phyloP scores from a whole-genome alignment of 495 filamentous ascomycete species.

The Hypomontagnella monticulosa region DNA sequence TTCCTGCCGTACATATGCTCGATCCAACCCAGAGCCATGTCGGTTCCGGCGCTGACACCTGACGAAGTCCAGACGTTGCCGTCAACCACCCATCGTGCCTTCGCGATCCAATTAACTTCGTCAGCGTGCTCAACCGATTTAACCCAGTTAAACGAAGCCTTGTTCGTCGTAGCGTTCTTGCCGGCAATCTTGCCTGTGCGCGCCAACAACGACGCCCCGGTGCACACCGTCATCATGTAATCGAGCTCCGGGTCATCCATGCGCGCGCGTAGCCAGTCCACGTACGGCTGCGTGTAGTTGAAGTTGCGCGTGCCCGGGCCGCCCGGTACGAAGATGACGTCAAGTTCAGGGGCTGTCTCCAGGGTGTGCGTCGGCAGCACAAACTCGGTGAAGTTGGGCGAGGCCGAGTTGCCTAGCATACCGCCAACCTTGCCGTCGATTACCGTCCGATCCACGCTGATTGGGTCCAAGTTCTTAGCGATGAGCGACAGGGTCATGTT shows the following conservation, averaged over 20 bases:
- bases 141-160: slow-evolving; percentile 36
- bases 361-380: slow-evolving; percentile 70
- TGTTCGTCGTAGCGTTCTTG: slow-evolving; percentile 37
- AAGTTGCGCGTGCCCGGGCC: slow-evolving; percentile 59
- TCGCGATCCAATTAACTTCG: slow-evolving; percentile 35
- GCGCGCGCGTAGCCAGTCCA: slow-evolving; percentile 28
- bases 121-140: slow-evolving; percentile 24
- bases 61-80: slow-evolving; percentile 37
- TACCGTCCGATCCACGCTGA: slow-evolving; percentile 43
- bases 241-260: slow-evolving; percentile 25
- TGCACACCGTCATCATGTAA: slow-evolving; percentile 40
- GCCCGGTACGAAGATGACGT: slow-evolving; percentile 70
- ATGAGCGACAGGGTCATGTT: slow-evolving; percentile 60
- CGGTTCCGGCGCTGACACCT: slow-evolving; percentile 40
- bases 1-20: slow-evolving; percentile 33
- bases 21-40: slow-evolving; percentile 36
- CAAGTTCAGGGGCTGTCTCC: slow-evolving; percentile 55
- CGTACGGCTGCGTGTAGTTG: slow-evolving; percentile 22
- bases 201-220: slow-evolving; percentile 35
- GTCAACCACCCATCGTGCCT: slow-evolving; percentile 39
- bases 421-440: slow-evolving; percentile 7
- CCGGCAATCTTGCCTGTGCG: slow-evolving; percentile 32
- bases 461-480: slow-evolving; percentile 60
- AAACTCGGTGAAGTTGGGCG: slow-evolving; percentile 45
- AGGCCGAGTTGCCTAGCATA: slow-evolving; percentile 21